Percentiles rank a stretch among this genome's conserved stretches.
phyloP scores from a whole-genome alignment of 2,329 filamentous ascomycete species.

The Lasiodiplodia sp. region DNA sequence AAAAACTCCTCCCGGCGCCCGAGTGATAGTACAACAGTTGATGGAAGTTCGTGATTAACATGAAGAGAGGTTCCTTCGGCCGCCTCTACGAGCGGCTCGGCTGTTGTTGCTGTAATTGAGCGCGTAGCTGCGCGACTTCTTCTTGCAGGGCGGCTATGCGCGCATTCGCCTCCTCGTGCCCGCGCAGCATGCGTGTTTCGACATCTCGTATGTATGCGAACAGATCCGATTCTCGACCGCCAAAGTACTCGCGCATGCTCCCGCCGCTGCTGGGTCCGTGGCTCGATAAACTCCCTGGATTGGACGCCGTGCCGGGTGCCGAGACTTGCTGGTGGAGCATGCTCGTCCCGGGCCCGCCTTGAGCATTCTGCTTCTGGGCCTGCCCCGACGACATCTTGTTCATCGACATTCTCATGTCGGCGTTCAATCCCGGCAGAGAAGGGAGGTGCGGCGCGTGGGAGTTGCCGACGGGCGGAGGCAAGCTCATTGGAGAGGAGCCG shows the following conservation, averaged over 20 bases:
- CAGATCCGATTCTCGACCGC: slow-evolving; percentile 59
- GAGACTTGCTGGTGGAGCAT: slow-evolving; percentile 51
- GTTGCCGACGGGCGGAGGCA: slow-evolving; percentile 51
- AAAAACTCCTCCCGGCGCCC: slow-evolving; percentile 29
- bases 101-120: slow-evolving; percentile 29
- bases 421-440: slow-evolving; percentile 51
- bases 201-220: slow-evolving; percentile 77
- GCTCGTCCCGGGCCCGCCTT: slow-evolving; percentile 43
- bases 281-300: slow-evolving; percentile 54
- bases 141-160: slow-evolving; percentile 53
- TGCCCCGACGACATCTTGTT: slow-evolving; percentile 20
- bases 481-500: slow-evolving; percentile 59
- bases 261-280: slow-evolving; percentile 65
- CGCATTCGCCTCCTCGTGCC: slow-evolving; percentile 57
- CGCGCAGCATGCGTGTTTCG: slow-evolving; percentile 61
- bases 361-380: slow-evolving; percentile 36
- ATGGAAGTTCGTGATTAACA: slow-evolving; percentile 29
- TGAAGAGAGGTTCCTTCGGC: slow-evolving; percentile 23
- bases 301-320: slow-evolving; percentile 51
- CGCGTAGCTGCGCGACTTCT: slow-evolving; percentile 45
- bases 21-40: slow-evolving; percentile 32
- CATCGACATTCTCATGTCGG: slow-evolving; percentile 35
- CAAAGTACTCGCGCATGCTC: slow-evolving; percentile 72
- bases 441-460: slow-evolving; percentile 51
- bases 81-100: slow-evolving; percentile 24